phyloP scores from a whole-genome alignment of 495 filamentous ascomycete species.

The Haplographium delicatum region DNA sequence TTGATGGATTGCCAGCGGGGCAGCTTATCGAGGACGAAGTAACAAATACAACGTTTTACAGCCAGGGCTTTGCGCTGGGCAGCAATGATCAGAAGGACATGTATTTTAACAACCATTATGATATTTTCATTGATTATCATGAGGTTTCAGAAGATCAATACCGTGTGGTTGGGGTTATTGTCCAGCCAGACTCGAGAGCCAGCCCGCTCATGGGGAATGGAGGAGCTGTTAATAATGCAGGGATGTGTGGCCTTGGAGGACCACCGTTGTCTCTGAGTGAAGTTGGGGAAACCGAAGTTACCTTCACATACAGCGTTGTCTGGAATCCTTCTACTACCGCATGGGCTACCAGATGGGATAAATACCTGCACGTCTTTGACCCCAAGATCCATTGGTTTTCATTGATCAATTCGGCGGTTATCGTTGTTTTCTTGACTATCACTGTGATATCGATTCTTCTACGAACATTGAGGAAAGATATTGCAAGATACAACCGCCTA shows the following conservation, averaged over 20 bases:
- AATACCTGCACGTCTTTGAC: slow-evolving; percentile 92
- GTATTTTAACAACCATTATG: slow-evolving; percentile 85
- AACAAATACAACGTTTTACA: slow-evolving; percentile 72
- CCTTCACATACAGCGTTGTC: slow-evolving; percentile 86
- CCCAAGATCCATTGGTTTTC: slow-evolving; percentile 99
- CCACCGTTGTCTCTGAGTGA: slow-evolving; percentile 57
- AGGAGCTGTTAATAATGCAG: slow-evolving; percentile 49
- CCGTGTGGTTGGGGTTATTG: slow-evolving; percentile 85
- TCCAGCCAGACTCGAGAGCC: slow-evolving; percentile 68
- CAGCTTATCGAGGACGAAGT: slow-evolving; percentile 68
- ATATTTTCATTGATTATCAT: slow-evolving; percentile 93
- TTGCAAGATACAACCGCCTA: slow-evolving; percentile 89
- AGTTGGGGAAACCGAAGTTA: slow-evolving; percentile 61
- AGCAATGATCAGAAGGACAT: slow-evolving; percentile 47
- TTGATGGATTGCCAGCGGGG: slow-evolving; percentile 89
- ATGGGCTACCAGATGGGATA: slow-evolving; percentile 97
- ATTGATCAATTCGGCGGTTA: slow-evolving; percentile 87
- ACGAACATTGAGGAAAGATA: slow-evolving; percentile 85
- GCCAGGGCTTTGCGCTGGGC: slow-evolving; percentile 85
- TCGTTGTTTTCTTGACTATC: slow-evolving; percentile 84
- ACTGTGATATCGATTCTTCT: slow-evolving; percentile 87
- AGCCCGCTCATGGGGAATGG: slow-evolving; percentile 53
- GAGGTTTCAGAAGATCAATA: slow-evolving; percentile 60
- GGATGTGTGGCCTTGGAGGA: slow-evolving; percentile 51
- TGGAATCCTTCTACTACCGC: slow-evolving; percentile 75